Base-by-base conservation (phyloP, 2,329 filamentous ascomycete species). In the Aureobasidium sp. region DNA sequence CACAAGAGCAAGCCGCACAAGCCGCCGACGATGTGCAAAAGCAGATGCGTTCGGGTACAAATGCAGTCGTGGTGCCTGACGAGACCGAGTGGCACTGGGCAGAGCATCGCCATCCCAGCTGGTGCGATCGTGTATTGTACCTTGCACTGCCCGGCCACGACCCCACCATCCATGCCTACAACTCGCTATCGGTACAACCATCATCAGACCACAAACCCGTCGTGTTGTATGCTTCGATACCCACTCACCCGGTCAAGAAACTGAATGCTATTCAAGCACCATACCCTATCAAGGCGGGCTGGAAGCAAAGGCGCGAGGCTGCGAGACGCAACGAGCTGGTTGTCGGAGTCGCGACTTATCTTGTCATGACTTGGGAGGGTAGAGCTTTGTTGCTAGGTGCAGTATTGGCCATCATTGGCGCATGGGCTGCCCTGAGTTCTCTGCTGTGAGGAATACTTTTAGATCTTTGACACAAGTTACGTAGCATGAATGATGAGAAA, bases 81-180 rank as follows among this genome's bases (percentile, higher is more conserved):
- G 65, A 67, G 55, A 47, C 66, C 45, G 74, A 81, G 11, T 93
- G 88, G 86, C 76, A 79, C 36, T 97, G 91, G 83, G 89, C 91
- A 8, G 78, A 80, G 62, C 89, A 95, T 72, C 86, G 94, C 48
- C 95, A 90, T 81, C 92, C 94, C 1, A 87, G 87, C 69, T 97
- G 93, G 94, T 96, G 91, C 69, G 94, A 97, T 74, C 85, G 94
- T 3, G 87, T 97, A 25, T 78, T 97, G 25, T 97, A 86, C 73
- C 78, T 93, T 2, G 68, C 70, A 2, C 66, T 71, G 10, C 67
- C 75, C 81, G 27, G 84, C 82, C 25, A 73, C 73, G 27, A 78
- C 7, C 80, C 90, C n/a, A 74, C 77, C 29, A 78, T 85, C 3
- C 75, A 81, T 30, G 77, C 74, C 29, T 97, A 97, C 73, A 81